Evolutionary conservation across 176 grass and related monocot species (phyloP).

Genomic region (Microstegium vimineum): DNA sequence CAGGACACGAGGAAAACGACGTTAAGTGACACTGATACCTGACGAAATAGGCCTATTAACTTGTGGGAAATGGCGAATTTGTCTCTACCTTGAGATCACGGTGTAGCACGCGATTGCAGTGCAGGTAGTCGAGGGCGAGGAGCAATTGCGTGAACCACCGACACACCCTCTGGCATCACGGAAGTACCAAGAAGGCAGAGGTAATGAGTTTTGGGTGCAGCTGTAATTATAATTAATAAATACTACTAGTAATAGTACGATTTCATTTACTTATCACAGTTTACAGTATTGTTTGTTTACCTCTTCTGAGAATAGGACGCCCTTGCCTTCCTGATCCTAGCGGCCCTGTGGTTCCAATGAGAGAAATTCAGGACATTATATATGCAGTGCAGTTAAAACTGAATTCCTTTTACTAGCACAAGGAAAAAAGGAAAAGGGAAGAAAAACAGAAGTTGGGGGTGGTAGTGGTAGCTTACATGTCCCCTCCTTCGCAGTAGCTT

Average conservation of each 20-base stretch:
- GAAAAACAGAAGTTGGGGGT: background rate
- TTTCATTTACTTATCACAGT: background rate
- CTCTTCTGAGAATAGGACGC: constrained; percentile 71
- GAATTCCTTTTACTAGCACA: background rate
- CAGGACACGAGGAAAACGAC: background rate
- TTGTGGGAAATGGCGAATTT: background rate
- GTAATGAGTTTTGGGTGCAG: no score
- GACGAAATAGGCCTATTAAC: background rate
- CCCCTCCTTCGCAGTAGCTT: constrained; percentile 68
- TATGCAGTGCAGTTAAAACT: background rate
- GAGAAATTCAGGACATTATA: background rate
- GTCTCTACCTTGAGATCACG: constrained; percentile 62
- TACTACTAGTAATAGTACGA: background rate
- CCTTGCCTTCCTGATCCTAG: constrained; percentile 81
- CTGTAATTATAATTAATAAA: background rate
- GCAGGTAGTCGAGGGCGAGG: constrained; percentile 82
- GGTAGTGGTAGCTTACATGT: constrained; percentile 55
- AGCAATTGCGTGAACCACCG: constrained; percentile 80
- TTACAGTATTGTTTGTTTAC: constrained; percentile 13
- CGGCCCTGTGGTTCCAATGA: constrained; percentile 46
- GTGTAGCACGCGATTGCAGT: constrained; percentile 82
- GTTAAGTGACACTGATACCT: background rate
- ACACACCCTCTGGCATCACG: constrained; percentile 51
- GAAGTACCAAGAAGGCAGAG: background rate
- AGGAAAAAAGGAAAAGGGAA: background rate